These are phyloP conservation scores for Rosa multiflora DNA, from an alignment of 306 rosid genomes.

Conservation along the genomic window DNA sequence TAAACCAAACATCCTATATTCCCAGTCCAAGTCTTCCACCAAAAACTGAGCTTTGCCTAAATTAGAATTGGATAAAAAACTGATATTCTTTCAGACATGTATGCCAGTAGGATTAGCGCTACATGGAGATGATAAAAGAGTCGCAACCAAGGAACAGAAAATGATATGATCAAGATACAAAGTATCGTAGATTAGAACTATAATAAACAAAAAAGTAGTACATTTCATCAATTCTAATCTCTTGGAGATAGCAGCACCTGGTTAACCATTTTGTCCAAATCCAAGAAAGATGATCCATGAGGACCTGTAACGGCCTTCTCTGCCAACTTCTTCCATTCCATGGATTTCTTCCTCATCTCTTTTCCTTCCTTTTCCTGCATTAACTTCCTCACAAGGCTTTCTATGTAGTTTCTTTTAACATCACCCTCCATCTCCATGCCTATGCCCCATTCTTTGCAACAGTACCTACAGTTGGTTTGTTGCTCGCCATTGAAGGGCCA, in stretches of 20 bases:
- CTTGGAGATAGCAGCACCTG: slow-evolving; percentile 23
- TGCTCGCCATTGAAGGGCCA: slow-evolving; percentile 78
- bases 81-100: neutral
- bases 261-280: slow-evolving; percentile 33
- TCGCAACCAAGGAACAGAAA: neutral
- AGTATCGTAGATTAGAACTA: neutral
- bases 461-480: slow-evolving; percentile 58
- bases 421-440: slow-evolving; percentile 56
- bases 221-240: neutral
- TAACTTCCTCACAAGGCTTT: slow-evolving; percentile 40
- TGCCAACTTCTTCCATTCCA: slow-evolving; percentile 44
- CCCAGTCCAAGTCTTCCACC: neutral
- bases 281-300: slow-evolving; percentile 30
- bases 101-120: neutral
- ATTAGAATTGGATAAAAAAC: too few relatives aligned
- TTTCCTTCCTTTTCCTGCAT: slow-evolving; percentile 48
- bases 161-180: neutral
- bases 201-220: neutral
- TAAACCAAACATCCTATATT: neutral
- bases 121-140: neutral
- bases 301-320: slow-evolving; percentile 24
- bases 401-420: slow-evolving; percentile 37
- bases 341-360: slow-evolving; percentile 33
- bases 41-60: too few relatives aligned
- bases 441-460: slow-evolving; percentile 57